A percentile compares a stretch with the other conserved stretches of the same genome.
Evolutionary conservation across 495 filamentous ascomycete genomes (phyloP).

Genomic region (Pseudoneurospora amorphoporcata): DNA sequence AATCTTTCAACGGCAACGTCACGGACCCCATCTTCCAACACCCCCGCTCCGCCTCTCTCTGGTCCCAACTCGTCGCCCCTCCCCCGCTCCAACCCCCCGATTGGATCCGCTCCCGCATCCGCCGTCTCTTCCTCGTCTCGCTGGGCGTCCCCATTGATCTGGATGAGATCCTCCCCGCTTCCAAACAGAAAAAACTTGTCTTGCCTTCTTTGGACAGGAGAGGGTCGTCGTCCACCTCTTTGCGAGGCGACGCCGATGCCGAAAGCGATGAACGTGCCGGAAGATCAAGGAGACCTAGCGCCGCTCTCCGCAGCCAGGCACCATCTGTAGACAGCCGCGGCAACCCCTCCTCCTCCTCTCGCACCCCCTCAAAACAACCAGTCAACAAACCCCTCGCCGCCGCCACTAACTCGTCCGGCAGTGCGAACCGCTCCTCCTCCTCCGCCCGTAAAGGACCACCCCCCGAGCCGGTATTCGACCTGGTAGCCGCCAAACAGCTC

Average conservation of each 20-base stretch:
- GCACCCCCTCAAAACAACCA: neutral
- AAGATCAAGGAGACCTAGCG: slow-evolving; percentile 32
- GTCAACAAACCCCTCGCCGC: slow-evolving; percentile 3
- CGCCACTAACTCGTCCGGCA: slow-evolving; percentile 18
- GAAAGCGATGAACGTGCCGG: neutral
- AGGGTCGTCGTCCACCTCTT: slow-evolving; percentile 31
- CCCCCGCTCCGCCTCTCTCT: slow-evolving; percentile 73
- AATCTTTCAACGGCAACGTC: slow-evolving; percentile 22
- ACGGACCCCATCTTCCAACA: slow-evolving; percentile 52
- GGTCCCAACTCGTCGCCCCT: slow-evolving; percentile 91
- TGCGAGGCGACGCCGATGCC: slow-evolving; percentile 10
- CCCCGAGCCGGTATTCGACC: slow-evolving; percentile 65
- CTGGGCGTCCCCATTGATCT: slow-evolving; percentile 93
- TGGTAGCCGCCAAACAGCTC: slow-evolving; percentile 64
- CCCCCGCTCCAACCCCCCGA: slow-evolving; percentile 92
- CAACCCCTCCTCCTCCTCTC: slow-evolving; percentile 21
- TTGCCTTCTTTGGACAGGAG: slow-evolving; percentile 70
- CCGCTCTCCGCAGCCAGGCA: slow-evolving; percentile 38
- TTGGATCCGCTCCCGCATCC: slow-evolving; percentile 94
- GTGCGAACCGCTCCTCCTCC: slow-evolving; percentile 19
- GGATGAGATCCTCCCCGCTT: slow-evolving; percentile 91
- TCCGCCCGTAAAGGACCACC: slow-evolving; percentile 40
- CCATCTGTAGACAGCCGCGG: slow-evolving; percentile 45
- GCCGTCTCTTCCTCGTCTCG: slow-evolving; percentile 90
- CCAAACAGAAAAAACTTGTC: slow-evolving; percentile 95